Evolutionary conservation across 2,329 filamentous ascomycete genomes (phyloP), one percentile per base, ranked within the genome.

Genomic region (Sphaceloma murrayae): DNA sequence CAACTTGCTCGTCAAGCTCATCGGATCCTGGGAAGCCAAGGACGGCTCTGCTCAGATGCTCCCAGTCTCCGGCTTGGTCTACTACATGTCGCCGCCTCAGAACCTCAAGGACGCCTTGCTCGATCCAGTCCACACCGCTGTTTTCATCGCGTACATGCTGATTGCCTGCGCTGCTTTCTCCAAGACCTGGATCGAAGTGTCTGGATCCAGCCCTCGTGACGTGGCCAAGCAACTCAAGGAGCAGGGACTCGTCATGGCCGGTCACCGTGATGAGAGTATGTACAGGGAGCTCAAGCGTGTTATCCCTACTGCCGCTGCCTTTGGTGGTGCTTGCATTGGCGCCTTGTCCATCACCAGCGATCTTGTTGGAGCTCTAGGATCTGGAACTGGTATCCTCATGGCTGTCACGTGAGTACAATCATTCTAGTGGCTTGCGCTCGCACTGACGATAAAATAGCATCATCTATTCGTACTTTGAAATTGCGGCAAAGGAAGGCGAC

Each of bases 141-240:
- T 94, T 61, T 98, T 98, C 72, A 86, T 96, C 54, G 75, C 80
- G 54, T 98, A 96, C 74, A 98, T 98, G 88, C 81, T 98, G 48
- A 83, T 86, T 58, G 93, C 93, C 54, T 98, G 91, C 63, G 88
- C 88, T 49, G 80, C 96, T 65, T 98, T 98, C 78, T 95, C 88
- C 68, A 98, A 98, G 85, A 98, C 93, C 45, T 98, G 91, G 91
- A 98, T 98, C 58, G 91, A 98, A 71, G 91, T 98, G 53, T 96
- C 91, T 29, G 93, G 91, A 60, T 95, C 89, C 52, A 89, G 86
- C 72, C 93, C 91, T 49, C 85, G 91, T 61, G 91, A 98, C 62
- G 93, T 98, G 54, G 91, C 91, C 60, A 98, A 98, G 80, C 91
- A 96, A 73, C 80, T 98, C 66, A 98, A 98, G 80, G 93, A 98